phyloP scores from a whole-genome alignment of 306 rosid genomes.

The Astragalus glycyphyllos region DNA sequence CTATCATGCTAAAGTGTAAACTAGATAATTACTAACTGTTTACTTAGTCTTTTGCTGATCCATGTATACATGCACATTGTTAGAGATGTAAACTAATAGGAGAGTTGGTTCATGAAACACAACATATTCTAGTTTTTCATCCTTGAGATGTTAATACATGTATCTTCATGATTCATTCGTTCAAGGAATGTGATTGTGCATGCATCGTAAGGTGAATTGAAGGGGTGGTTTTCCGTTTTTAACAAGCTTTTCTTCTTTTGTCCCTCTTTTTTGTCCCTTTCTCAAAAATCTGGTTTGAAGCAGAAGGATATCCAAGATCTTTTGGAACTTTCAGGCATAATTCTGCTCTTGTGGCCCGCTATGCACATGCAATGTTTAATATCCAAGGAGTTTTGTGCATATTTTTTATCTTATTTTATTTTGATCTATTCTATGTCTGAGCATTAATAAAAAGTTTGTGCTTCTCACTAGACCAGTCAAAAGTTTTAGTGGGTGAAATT shows the following conservation, averaged over 20 bases:
- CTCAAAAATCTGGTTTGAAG: slow-evolving; percentile 9
- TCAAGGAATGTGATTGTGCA: slow-evolving; percentile 18
- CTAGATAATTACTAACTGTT: not conserved
- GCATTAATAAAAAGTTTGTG: not conserved
- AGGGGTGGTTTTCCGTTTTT: not conserved
- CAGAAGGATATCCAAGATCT: slow-evolving; percentile 21
- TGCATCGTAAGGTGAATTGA: slow-evolving; percentile 6
- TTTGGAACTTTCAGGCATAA: slow-evolving; percentile 7
- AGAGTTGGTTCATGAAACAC: not conserved
- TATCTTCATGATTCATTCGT: not conserved
- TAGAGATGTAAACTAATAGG: slow-evolving; percentile 13
- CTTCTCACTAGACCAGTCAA: slow-evolving; percentile 19
- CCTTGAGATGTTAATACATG: slow-evolving; percentile 22
- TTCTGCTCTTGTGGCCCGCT: slow-evolving; percentile 14
- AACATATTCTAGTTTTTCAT: not conserved
- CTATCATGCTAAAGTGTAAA: not conserved
- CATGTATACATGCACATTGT: not conserved
- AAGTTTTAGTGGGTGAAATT: slow-evolving; percentile 32
- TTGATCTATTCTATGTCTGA: slow-evolving; percentile 2
- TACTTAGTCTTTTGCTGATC: slow-evolving; percentile 21
- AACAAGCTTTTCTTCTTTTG: slow-evolving; percentile 1
- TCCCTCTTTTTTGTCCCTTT: slow-evolving; percentile 1
- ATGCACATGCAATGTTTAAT: not conserved
- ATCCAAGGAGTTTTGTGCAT: slow-evolving; percentile 14
- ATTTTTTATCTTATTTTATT: slow-evolving; percentile 29